Conservation (phyloP, 1,284 basidiomycete genomes). For the Ganoderma sinense region DNA sequence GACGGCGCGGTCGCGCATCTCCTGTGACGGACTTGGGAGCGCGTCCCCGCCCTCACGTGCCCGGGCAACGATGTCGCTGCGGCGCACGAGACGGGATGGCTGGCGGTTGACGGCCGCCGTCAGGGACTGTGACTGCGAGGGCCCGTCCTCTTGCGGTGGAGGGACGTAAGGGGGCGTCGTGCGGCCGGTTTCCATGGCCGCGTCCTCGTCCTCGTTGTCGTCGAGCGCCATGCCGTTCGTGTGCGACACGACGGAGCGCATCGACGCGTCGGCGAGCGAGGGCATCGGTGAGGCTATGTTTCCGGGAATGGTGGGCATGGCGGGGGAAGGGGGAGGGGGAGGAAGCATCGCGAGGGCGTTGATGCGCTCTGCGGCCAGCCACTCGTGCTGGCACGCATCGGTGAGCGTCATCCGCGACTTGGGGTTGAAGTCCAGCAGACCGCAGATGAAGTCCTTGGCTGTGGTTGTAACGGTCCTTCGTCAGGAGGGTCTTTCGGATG, state of each 20-base stretch:
- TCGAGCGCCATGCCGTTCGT: constrained; percentile 25
- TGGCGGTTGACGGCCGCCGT: constrained; percentile 26
- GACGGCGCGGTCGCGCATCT: constrained; percentile 24
- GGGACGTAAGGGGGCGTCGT: constrained; percentile 22
- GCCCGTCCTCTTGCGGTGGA: constrained; percentile 5
- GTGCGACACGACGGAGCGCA: constrained; percentile 27
- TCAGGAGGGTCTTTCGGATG: constrained; percentile 24
- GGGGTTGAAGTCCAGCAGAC: constrained; percentile 61
- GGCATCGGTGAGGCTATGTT: constrained; percentile 1
- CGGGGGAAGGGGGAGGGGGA: constrained; percentile 14
- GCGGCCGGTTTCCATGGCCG: constrained; percentile 12
- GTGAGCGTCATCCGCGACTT: constrained; percentile 61
- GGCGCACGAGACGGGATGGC: constrained; percentile 51
- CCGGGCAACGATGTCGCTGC: constrained; percentile 53
- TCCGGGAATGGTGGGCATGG: constrained; percentile 35
- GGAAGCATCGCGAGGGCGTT: constrained; percentile 33
- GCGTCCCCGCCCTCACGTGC: constrained; percentile 40
- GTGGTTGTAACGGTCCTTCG: background rate
- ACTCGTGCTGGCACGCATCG: constrained; percentile 68
- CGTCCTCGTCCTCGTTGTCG: background rate
- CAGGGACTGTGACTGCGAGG: constrained; percentile 13
- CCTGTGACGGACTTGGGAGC: constrained; percentile 28
- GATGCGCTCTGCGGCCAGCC: constrained; percentile 52
- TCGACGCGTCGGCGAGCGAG: constrained; percentile 20
- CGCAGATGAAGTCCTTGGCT: constrained; percentile 52